Base-by-base conservation (phyloP, 2,329 filamentous ascomycete genomes). In the Cercospora beticola region DNA sequence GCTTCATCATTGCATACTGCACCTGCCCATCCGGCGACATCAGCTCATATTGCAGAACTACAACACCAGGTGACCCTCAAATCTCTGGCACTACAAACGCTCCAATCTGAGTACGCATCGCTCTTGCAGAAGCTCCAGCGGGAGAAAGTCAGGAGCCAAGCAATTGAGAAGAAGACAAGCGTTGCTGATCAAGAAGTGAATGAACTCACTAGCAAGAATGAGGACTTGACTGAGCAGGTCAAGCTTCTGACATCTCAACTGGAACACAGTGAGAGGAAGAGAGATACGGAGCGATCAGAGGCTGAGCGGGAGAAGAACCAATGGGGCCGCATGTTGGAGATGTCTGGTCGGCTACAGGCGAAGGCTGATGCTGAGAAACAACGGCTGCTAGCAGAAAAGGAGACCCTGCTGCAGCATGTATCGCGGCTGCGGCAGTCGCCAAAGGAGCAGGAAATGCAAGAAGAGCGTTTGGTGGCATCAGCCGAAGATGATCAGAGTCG, bases 1-100 rank as follows among this genome's bases (percentile, higher is more conserved):
- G 64, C 72, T n/a, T 64, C 70, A 4, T 73, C 73, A 5, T 69
- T 74, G 9, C 74, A 76, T 43, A 73, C 70, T n/a, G 65, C 71
- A 8, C 72, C 75, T 21, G 71, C 72, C 3, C 71, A 66, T 60
- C 74, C 76, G 5, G 74, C 73, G 7, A 74, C 75, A 14, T 76
- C 75, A 8, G 76, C 77, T 16, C 82, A 84, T 65, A 76, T 85
- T 21, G 80, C 83, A 61, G 82, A 84, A 61, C 79, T 87, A 7
- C 86, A 86, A 71, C 85, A 86, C 72, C 84, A 86, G 73, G 80
- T 86, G 43, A 85, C 82, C 16, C 78, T 86, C 66, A 86, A 86
- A 71, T 83, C 85, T 4, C 77, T 86, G 18, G 82, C 83, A 12
- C 79, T 86, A 23, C 83, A 85, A 68, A 85, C 83, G 1, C 78